Conservation (phyloP, 2,329 filamentous ascomycete genomes). For the Penicillium sp. region DNA sequence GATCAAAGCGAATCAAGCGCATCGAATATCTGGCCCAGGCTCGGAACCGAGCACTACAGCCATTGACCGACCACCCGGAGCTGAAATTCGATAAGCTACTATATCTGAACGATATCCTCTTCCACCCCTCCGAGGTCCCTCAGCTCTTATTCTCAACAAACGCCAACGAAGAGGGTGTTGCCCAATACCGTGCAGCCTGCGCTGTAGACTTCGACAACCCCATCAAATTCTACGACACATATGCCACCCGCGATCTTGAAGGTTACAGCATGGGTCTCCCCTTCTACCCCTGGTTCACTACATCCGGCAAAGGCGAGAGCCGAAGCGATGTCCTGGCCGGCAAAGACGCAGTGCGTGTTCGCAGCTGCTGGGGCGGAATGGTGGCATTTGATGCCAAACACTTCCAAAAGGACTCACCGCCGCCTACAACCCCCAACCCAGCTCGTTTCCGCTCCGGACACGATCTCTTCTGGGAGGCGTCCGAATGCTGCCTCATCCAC, state of each 20-base stretch:
- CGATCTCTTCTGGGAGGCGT: slow-evolving; percentile 63
- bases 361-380: slow-evolving; percentile 77
- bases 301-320: slow-evolving; percentile 51
- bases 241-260: slow-evolving; percentile 69
- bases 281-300: slow-evolving; percentile 71
- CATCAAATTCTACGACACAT: slow-evolving; percentile 75
- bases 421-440: slow-evolving; percentile 35
- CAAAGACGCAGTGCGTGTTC: slow-evolving; percentile 62
- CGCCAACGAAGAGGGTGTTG: slow-evolving; percentile 51
- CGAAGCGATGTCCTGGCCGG: slow-evolving; percentile 63
- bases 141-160: slow-evolving; percentile 65
- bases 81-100: slow-evolving; percentile 57
- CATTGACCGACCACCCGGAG: slow-evolving; percentile 54
- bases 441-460: slow-evolving; percentile 59
- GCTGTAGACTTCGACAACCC: slow-evolving; percentile 73
- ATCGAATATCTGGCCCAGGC: slow-evolving; percentile 72
- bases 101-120: slow-evolving; percentile 67
- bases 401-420: slow-evolving; percentile 41
- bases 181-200: slow-evolving; percentile 68
- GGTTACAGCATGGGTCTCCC: slow-evolving; percentile 68
- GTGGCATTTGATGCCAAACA: slow-evolving; percentile 52
- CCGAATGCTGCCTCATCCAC: slow-evolving; percentile 63
- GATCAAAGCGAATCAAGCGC: slow-evolving; percentile 65
- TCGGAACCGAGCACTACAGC: slow-evolving; percentile 67
- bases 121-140: slow-evolving; percentile 58